These are phyloP conservation scores for Wickerhamiella infanticola DNA, from an alignment of 1,139 yeast species.

Conservation along the genomic window DNA sequence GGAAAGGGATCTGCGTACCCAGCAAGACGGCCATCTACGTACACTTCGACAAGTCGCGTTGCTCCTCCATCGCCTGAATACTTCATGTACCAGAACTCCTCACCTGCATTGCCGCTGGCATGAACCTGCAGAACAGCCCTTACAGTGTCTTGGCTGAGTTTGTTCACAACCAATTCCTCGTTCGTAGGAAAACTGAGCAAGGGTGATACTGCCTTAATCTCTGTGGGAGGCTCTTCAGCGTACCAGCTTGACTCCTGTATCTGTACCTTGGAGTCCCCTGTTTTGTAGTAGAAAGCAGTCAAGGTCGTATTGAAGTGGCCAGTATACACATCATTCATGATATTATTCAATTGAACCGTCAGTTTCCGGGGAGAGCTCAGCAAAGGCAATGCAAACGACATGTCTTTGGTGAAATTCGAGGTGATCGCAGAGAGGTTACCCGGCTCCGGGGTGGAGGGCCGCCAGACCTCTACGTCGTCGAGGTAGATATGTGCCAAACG, in stretches of 20 bases:
- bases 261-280: conserved; percentile 2
- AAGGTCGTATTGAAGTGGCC: conserved; percentile 47
- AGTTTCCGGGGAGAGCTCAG: conserved; percentile 31
- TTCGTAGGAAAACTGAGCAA: conserved; percentile 3
- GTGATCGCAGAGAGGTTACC: conserved; percentile 30
- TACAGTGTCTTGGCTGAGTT: conserved; percentile 34
- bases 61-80: conserved; percentile 45
- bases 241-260: neutral
- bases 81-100: conserved; percentile 63
- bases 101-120: conserved; percentile 62
- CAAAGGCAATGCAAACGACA: conserved; percentile 38
- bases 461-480: conserved; percentile 58
- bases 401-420: conserved; percentile 41
- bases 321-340: conserved; percentile 38
- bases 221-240: conserved; percentile 5
- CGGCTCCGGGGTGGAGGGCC: conserved; percentile 79
- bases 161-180: conserved; percentile 1
- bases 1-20: conserved; percentile 25
- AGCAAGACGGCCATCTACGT: conserved; percentile 19
- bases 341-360: conserved; percentile 50
- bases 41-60: conserved; percentile 21
- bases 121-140: conserved; percentile 42
- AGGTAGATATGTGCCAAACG: conserved; percentile 57
- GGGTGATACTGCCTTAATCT: neutral
- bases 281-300: conserved; percentile 36